Base-by-base conservation (phyloP, 1,284 basidiomycete species). In the Sanghuangporus baumii region DNA sequence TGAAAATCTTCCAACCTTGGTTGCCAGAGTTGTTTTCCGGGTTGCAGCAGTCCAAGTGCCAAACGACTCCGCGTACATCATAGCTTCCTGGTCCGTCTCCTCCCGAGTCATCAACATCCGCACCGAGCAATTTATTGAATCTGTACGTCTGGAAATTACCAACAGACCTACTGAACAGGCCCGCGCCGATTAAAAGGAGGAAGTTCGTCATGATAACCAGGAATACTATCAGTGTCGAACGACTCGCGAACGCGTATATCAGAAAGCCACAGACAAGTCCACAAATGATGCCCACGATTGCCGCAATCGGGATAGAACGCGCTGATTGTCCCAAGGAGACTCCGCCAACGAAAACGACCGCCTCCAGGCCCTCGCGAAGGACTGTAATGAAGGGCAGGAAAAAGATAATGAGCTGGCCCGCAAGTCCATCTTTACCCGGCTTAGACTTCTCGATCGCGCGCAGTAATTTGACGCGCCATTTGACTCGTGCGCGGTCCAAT, bases 321-420 rank as follows among this genome's bases (percentile, higher is more conserved):
- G 91, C 94, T 1, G 85, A 78, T 70, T 92, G 83, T 46, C 88
- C 88, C 51, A 97, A 86, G 1, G 94, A 87, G 48, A 96, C 94
- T 63, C 95, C 94, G 18, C 94, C 92, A 58, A 97, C 93, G 71
- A 97, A 97, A 66, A 98, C 81, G 63, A 97, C 88, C 1, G 92
- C 94, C 74, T 98, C 95, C 67, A 97, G 81, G 59, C 94, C 95
- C 78, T 98, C 95, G 68, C 95, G 88, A 47, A 96, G 78, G 46
- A 98, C 91, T 4, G 94, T 96, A 71, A 97, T 85, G 67, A 95
- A 76, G 0, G 95, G 95, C 6, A 98, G 80, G 59, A 95, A 70
- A 78, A 98, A 94, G 43, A 98, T 81, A 0, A 88, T 84, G 87
- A 91, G 97, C 78, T 87, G 90, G 16, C 90, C 86, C 3, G 85